Base-by-base conservation (phyloP, 225 moss, liverwort and hornwort species). In the Pseudisothecium myosuroides region DNA sequence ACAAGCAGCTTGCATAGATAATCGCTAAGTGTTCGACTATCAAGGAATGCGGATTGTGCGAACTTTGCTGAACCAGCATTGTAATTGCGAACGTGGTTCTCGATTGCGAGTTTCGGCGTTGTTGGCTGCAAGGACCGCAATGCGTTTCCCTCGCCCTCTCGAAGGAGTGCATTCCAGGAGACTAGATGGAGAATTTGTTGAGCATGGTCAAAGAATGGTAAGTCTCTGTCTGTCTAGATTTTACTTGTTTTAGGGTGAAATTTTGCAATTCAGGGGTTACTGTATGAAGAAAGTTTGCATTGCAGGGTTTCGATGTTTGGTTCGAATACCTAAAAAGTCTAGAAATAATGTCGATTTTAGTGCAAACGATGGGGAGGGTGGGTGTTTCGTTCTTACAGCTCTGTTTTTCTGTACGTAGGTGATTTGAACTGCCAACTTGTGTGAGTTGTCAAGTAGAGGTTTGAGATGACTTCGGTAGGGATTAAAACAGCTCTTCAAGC, bases 401-500 rank as follows among this genome's bases (percentile, higher is more conserved):
- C 34, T 39, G 68, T 62, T 85, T 76, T 83, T 77, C 50, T 88
- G 47, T 45, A 5, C 68, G 75, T 29, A 93, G 88, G 86, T 93
- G 86, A 90, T 76, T 81, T 75, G 90, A 88, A 71, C 75, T 55
- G 78, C 49, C 79, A 24, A 34, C 27, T 66, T 63, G 68, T 37
- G 69, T 79, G 60, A 83, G 80, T 58, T 71, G 37, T 43, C 43
- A 59, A 82, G 86, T 16, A 67, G 83, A 75, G 67, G 88, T 80
- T 84, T 80, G 76, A 86, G 68, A 93, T 93, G 93, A 81, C 90
- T 67, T 86, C n/a, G 56, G 36, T 90, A 36, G 89, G 88, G 86
- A 31, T 93, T 29, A 90, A 76, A 50, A 58, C 81, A 74, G 86
- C 69, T 63, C 76, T 91, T 86, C 91, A 86, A 75, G 68, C 86